Base-by-base conservation (phyloP, 108 stramenopile genomes). In the Fistulifera pelliculosa region DNA sequence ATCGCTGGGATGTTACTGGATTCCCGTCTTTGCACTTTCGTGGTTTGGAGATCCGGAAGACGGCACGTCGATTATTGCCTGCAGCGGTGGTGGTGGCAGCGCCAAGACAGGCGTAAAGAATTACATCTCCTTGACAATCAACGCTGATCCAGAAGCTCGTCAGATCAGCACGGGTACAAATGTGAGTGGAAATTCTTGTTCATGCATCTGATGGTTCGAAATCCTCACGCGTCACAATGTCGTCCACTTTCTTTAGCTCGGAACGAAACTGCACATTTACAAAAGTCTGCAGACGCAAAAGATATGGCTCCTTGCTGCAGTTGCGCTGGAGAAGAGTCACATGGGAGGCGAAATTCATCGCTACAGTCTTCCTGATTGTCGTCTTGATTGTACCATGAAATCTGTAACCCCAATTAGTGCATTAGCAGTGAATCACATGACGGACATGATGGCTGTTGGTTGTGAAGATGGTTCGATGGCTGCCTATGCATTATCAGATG, bases 61-160 rank as follows among this genome's bases (percentile, higher is more conserved):
- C 23, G 73, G 76, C 4, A 56, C 53, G 10, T 76, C 77, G 27
- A 61, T 87, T 45, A 21, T 78, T 3, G 81, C 86, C 24, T 81
- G 76, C 62, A 80, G 76, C 49, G 81, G 81, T 49, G 86, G 86
- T 14, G 86, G 86, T 39, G 82, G 86, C 3, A 54, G 64, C 24
- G 82, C 82, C 45, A 69, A 73, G 52, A 78, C 81, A 11, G 86
- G 86, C n/a, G 80, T 87, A 7, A 64, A 70, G 21, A 87, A 87
- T 47, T 63, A 43, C 18, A 60, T 75, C 39, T 49, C 51, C 18
- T 56, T 49, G 17, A 21, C 58, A 13, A 49, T 55, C n/a, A 51
- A 61, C 4, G 64, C 43, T 22, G 63, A 69, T 28, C 54, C 50
- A n/a, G 28, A 42, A 22, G 57, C 58, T 16, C 66, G 31, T 35